phyloP scores from a whole-genome alignment of 1,284 basidiomycete genomes.

The Taiwanofungus camphoratus region DNA sequence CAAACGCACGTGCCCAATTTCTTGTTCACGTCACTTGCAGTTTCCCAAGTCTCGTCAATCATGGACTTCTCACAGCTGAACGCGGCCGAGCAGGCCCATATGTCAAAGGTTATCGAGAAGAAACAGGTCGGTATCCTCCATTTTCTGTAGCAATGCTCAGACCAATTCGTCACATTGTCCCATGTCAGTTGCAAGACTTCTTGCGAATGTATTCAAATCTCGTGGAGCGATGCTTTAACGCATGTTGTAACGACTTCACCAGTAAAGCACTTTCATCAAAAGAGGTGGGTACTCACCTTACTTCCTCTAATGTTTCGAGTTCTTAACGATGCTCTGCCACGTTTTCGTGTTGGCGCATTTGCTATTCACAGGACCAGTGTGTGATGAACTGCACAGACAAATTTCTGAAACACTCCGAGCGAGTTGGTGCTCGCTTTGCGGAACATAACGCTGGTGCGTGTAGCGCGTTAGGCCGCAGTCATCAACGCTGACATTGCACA shows the following conservation, averaged over 20 bases:
- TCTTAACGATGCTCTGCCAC: slow-evolving; percentile 3
- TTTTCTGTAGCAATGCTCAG: too few species aligned
- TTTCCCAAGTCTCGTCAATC: too few species aligned
- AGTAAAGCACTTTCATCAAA: slow-evolving; percentile 90
- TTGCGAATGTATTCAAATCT: slow-evolving; percentile 93
- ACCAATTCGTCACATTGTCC: too few species aligned
- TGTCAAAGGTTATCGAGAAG: slow-evolving; percentile 88
- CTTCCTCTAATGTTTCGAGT: background rate
- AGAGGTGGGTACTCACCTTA: slow-evolving; percentile 57
- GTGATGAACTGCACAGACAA: slow-evolving; percentile 82
- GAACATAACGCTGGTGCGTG: slow-evolving; percentile 82
- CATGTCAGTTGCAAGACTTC: slow-evolving; percentile 92
- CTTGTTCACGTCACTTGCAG: too few species aligned
- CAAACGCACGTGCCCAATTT: too few species aligned
- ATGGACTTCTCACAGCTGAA: slow-evolving; percentile 90
- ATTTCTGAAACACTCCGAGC: slow-evolving; percentile 95
- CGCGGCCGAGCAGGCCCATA: slow-evolving; percentile 83
- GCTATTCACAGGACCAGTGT: slow-evolving; percentile 53
- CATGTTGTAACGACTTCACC: slow-evolving; percentile 96
- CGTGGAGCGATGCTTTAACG: slow-evolving; percentile 92
- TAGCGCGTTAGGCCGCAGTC: background rate
- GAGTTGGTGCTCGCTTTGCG: slow-evolving; percentile 88
- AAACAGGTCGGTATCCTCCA: slow-evolving; percentile 73
- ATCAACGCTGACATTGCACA: background rate
- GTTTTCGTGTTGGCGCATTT: slow-evolving; percentile 6